These are phyloP conservation scores for Canna indica DNA, from an alignment of 176 grass and related monocot genomes.

Conservation along the genomic window DNA sequence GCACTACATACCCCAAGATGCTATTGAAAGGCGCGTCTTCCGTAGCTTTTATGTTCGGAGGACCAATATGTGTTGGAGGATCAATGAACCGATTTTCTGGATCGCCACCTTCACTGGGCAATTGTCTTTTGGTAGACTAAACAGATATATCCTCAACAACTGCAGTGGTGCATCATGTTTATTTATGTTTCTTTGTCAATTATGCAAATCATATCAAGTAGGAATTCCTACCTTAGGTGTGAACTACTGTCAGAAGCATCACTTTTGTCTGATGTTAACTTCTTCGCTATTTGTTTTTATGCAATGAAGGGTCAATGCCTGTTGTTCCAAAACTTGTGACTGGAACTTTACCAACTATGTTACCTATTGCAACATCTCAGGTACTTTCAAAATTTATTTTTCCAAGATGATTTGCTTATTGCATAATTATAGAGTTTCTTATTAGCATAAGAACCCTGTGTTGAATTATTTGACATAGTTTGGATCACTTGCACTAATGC, in stretches of 20 bases:
- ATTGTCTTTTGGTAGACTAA: constrained; percentile 21
- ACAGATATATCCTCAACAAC: constrained; percentile 19
- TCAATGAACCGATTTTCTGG: constrained; percentile 10
- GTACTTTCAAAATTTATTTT: constrained; percentile 8
- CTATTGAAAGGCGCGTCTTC: constrained; percentile 15
- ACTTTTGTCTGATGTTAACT: background rate
- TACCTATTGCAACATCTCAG: constrained; percentile 14
- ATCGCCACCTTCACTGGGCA: constrained; percentile 17
- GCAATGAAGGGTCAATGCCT: constrained; percentile 12
- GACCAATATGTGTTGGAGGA: constrained; percentile 7
- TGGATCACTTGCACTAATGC: constrained; percentile 15
- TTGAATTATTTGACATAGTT: constrained; percentile 8
- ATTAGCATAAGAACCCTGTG: background rate
- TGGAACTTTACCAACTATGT: constrained; percentile 18
- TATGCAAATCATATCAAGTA: constrained; percentile 17
- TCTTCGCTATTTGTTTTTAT: constrained; percentile 12
- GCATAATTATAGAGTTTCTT: background rate
- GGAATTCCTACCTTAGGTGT: background rate
- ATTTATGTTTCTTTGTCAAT: background rate
- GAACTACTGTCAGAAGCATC: constrained; percentile 1
- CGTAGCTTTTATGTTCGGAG: constrained; percentile 24
- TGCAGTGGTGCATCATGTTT: constrained; percentile 15
- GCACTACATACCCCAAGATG: constrained; percentile 17
- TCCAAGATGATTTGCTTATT: background rate
- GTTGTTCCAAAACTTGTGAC: constrained; percentile 10